Base-by-base conservation (phyloP, 2,329 filamentous ascomycete species). In the Akanthomyces uredinophilus region DNA sequence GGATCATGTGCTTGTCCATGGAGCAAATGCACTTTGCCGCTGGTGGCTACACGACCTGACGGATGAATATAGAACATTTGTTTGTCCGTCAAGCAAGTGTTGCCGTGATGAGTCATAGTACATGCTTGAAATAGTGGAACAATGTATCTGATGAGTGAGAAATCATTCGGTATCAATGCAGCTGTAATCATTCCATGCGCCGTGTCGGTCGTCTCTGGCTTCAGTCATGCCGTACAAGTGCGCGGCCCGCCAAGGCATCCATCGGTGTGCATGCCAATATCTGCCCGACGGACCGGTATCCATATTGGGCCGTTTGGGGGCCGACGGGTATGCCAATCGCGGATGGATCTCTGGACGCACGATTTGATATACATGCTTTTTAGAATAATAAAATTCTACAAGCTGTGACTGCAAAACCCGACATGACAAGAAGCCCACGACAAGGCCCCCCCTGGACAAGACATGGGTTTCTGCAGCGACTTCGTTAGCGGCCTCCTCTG, bases 21-120 rank as follows among this genome's bases (percentile, higher is more conserved):
- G 11, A 35, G 32, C 32, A 35, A 11, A 35, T 35, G 11, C 11
- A 29, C 27, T 79, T 80, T 69, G 75, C 77, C n/a, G 80, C 80
- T 63, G 77, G 77, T 13, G 78, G 77, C 11, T 80, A 80, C 64
- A 79, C 77, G 2, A 79, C 77, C 37, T 73, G 32, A 35, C 7
- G 32, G 32, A 35, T 11, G 32, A 35, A 8, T 35, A 2, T 35
- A 35, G 32, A 8, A 10, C 2, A 8, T 8, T 5, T 35, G 32
- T 35, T 35, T 35, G 32, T 5, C 32, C 32, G 11, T 35, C 32
- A 35, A 35, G 32, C 32, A 35, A 11, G 10, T 35, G 18, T 35
- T 35, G 7, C 32, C 10, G 32, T 5, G 11, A 35, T 35, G 32
- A 35, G 32, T 35, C 32, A 35, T 11, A 35, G 10, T 8, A 35